A percentile compares a stretch with the other conserved stretches of the same genome.
These are phyloP conservation scores for Pythium volutum DNA, from an alignment of 352 stramenopile species.

Conservation along the genomic window DNA sequence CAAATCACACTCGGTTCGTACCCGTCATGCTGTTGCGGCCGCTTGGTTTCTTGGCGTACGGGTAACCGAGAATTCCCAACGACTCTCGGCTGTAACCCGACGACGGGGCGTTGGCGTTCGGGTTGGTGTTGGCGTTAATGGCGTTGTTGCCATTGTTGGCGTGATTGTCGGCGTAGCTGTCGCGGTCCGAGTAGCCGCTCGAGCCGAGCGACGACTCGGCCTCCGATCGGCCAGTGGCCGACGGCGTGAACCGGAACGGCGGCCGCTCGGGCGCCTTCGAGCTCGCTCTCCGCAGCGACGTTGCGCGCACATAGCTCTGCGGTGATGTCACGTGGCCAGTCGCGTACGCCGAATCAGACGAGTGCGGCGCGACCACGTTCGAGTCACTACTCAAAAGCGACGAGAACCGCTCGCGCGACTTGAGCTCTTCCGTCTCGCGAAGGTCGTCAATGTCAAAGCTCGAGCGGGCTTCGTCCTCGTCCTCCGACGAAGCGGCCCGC, in stretches of 20 bases:
- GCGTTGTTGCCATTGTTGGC: background rate
- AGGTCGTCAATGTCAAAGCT: constrained; percentile 87
- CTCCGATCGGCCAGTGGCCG: constrained; percentile 1
- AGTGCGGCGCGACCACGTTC: constrained; percentile 13
- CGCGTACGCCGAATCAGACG: constrained; percentile 32
- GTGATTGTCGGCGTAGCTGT: constrained; percentile 22
- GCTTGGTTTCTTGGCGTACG: constrained; percentile 71
- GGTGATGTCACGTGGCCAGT: constrained; percentile 56
- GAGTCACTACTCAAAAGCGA: constrained; percentile 16
- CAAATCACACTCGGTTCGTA: constrained; percentile 17
- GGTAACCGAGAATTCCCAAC: constrained; percentile 79
- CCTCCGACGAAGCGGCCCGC: constrained; percentile 26
- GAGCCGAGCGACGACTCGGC: constrained; percentile 18
- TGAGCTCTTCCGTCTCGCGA: constrained; percentile 53
- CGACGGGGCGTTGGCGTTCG: constrained; percentile 38
- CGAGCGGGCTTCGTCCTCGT: constrained; percentile 46
- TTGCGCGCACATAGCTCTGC: constrained; percentile 70
- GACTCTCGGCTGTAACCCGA: constrained; percentile 72
- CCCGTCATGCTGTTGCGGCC: constrained; percentile 50
- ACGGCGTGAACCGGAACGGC: constrained; percentile 19
- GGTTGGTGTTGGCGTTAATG: constrained; percentile 28
- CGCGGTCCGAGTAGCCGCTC: constrained; percentile 22
- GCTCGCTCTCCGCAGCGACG: constrained; percentile 58
- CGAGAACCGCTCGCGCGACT: constrained; percentile 44
- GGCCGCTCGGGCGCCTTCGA: constrained; percentile 13